These are phyloP conservation scores for Skeletonema tropicum DNA, from an alignment of 108 stramenopile species.

Conservation along the genomic window DNA sequence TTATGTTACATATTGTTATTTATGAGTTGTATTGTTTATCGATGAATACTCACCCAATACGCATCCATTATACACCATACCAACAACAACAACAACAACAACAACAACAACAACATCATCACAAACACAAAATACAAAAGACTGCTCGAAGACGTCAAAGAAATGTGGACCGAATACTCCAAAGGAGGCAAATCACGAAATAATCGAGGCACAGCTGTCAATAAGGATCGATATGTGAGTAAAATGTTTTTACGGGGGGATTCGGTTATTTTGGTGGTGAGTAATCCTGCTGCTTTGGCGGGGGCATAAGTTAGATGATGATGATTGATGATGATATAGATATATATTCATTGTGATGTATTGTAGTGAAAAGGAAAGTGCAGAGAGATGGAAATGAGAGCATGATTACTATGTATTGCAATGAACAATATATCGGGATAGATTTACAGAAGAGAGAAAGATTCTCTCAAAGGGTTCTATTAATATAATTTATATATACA, in stretches of 20 bases:
- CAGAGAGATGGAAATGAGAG: no score
- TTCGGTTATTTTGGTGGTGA: conserved; percentile 95
- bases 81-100: no score
- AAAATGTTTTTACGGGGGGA: conserved; percentile 99
- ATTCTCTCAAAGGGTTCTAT: no score
- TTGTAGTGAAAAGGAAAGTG: background rate
- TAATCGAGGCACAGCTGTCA: conserved; percentile 83
- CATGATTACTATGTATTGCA: no score
- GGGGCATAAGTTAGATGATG: conserved; percentile 2
- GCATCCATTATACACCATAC: no score
- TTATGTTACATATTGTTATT: background rate
- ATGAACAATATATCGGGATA: no score
- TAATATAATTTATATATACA: no score
- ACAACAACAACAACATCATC: no score
- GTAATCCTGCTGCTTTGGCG: conserved; percentile 86
- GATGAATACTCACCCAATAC: background rate
- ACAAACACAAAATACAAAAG: conserved; percentile 53
- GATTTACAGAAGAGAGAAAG: no score
- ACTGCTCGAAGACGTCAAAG: conserved; percentile 98
- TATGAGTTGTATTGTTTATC: background rate
- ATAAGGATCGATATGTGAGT: conserved; percentile 97
- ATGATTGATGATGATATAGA: no score
- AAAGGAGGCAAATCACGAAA: conserved; percentile 67
- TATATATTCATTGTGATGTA: no score
- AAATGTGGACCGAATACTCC: conserved; percentile 99